Conservation (phyloP, 108 stramenopile genomes). For the Pseudonitzschia multistriata region DNA sequence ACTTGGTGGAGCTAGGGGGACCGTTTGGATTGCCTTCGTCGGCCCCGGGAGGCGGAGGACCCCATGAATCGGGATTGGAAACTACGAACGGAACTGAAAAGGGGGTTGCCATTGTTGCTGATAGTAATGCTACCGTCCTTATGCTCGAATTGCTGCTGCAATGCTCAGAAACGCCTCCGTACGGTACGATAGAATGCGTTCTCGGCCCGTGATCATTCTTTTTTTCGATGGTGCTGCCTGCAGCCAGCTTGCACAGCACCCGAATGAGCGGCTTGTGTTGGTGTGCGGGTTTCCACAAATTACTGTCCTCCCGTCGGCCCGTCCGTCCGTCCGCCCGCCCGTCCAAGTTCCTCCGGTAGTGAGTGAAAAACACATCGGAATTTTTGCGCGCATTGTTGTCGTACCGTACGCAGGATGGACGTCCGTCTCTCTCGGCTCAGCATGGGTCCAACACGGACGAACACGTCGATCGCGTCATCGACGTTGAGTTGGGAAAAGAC, state of each 20-base stretch:
- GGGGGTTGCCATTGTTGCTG: slow-evolving; percentile 26
- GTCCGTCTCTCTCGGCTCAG: neutral
- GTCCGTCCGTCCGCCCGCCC: neutral
- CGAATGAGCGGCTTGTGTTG: neutral
- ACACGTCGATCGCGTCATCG: neutral
- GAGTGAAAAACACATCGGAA: neutral
- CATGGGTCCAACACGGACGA: neutral
- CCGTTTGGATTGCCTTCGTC: slow-evolving; percentile 39
- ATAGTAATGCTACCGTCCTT: neutral
- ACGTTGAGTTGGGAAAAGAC: too few species aligned
- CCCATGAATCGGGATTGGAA: slow-evolving; percentile 75
- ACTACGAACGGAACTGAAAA: slow-evolving; percentile 74
- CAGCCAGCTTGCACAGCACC: neutral
- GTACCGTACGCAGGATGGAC: neutral
- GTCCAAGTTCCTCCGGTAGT: neutral
- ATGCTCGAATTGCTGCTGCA: neutral
- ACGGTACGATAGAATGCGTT: too few species aligned
- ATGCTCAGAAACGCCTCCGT: too few species aligned
- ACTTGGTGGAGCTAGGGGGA: slow-evolving; percentile 44
- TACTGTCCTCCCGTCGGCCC: too few species aligned
- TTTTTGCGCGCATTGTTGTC: neutral
- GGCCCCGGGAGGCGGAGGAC: slow-evolving; percentile 47
- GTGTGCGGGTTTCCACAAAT: neutral
- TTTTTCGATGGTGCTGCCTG: too few species aligned
- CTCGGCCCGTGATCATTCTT: too few species aligned